These are phyloP conservation scores for Ustilago shanxiensis DNA, from an alignment of 1,284 basidiomycete genomes.

Conservation along the genomic window DNA sequence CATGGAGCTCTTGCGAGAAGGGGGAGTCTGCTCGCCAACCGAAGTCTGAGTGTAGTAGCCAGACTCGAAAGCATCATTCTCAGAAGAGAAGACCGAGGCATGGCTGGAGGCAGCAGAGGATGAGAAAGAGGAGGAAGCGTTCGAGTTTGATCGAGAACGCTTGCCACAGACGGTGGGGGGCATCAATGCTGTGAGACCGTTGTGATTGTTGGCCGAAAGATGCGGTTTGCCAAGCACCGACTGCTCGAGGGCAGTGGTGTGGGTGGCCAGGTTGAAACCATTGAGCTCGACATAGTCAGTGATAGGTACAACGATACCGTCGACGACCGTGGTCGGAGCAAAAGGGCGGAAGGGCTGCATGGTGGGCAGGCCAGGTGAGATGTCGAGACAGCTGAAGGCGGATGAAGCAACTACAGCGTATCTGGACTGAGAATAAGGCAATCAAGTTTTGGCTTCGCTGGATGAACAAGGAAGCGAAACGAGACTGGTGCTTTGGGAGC, in stretches of 20 bases:
- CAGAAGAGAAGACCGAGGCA: conserved; percentile 52
- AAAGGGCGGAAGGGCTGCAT: conserved; percentile 28
- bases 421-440: conserved; percentile 23
- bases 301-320: conserved; percentile 19
- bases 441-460: conserved; percentile 21
- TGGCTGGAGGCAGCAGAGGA: conserved; percentile 38
- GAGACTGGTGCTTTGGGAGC: conserved; percentile 3
- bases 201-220: conserved; percentile 13
- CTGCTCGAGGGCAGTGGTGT: conserved; percentile 54
- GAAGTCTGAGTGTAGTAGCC: conserved; percentile 41
- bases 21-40: conserved; percentile 36
- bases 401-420: conserved; percentile 14
- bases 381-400: conserved; percentile 17
- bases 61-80: conserved; percentile 27
- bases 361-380: conserved; percentile 8
- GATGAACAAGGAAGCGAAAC: conserved; percentile 10
- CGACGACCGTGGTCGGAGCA: conserved; percentile 31
- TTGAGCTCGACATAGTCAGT: conserved; percentile 45
- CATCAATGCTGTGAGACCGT: conserved; percentile 7
- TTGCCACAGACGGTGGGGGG: conserved; percentile 41
- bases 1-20: conserved; percentile 44
- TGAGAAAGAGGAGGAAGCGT: conserved; percentile 43
- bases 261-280: conserved; percentile 44
- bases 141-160: conserved; percentile 49
- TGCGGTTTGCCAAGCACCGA: conserved; percentile 48